These are phyloP conservation scores for Polytrichum formosum DNA, from an alignment of 225 moss, liverwort and hornwort species.

Conservation along the genomic window DNA sequence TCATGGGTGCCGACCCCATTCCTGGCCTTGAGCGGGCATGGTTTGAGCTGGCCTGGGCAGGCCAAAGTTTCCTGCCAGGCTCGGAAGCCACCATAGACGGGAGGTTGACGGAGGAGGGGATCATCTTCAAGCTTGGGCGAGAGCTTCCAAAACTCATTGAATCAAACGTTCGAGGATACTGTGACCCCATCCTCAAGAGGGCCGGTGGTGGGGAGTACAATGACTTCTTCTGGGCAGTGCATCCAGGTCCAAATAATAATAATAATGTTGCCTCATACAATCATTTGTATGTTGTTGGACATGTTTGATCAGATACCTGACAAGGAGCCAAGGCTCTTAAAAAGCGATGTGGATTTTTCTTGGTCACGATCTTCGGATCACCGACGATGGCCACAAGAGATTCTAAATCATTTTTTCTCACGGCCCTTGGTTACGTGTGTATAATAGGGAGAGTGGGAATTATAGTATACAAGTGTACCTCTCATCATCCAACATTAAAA, in stretches of 20 bases:
- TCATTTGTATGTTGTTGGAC: no score
- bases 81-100: slow-evolving; percentile 64
- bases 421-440: no score
- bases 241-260: slow-evolving; percentile 35
- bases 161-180: slow-evolving; percentile 61
- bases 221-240: slow-evolving; percentile 97
- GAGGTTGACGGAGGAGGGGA: slow-evolving; percentile 74
- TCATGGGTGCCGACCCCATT: slow-evolving; percentile 77
- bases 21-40: slow-evolving; percentile 56
- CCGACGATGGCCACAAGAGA: no score
- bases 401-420: no score
- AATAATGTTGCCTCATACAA: no score
- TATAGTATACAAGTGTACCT: no score
- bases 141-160: slow-evolving; percentile 82
- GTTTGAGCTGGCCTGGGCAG: slow-evolving; percentile 81
- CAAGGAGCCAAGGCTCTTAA: no score
- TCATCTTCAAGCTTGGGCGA: slow-evolving; percentile 75
- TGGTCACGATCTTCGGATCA: no score
- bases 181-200: slow-evolving; percentile 26
- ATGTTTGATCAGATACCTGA: no score
- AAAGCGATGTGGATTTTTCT: no score
- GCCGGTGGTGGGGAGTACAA: slow-evolving; percentile 46
- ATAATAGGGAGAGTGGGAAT: no score
- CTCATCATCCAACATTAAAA: no score
- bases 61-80: slow-evolving; percentile 75